Evolutionary conservation across 345 rosid species (phyloP).

Genomic region (Reutealis trisperma): DNA sequence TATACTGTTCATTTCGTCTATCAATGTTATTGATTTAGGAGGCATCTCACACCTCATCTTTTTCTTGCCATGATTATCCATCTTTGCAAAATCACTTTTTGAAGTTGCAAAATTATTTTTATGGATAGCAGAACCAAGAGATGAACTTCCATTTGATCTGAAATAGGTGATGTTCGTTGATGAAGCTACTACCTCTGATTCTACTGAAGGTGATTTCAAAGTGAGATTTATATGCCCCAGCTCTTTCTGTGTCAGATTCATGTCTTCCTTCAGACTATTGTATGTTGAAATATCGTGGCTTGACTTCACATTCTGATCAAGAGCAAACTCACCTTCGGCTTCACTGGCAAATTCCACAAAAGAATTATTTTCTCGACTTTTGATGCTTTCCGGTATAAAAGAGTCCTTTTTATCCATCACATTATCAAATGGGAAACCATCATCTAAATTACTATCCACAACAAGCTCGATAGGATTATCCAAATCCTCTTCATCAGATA

Average conservation of each 20-base stretch:
- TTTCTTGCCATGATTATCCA: slow-evolving; percentile 40
- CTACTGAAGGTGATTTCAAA: slow-evolving; percentile 14
- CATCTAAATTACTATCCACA: slow-evolving; percentile 23
- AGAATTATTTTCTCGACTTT: slow-evolving; percentile 34
- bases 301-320: slow-evolving; percentile 31
- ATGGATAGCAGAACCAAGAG: slow-evolving; percentile 18
- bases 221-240: slow-evolving; percentile 7
- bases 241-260: slow-evolving; percentile 8
- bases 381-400: slow-evolving; percentile 5
- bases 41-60: slow-evolving; percentile 67
- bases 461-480: slow-evolving; percentile 28
- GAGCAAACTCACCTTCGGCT: slow-evolving; percentile 18
- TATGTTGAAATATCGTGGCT: slow-evolving; percentile 17
- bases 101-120: slow-evolving; percentile 18
- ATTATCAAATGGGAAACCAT: slow-evolving; percentile 20
- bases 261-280: slow-evolving; percentile 5
- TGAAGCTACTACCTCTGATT: slow-evolving; percentile 18
- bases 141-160: slow-evolving; percentile 35
- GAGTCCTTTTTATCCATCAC: slow-evolving; percentile 3
- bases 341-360: slow-evolving; percentile 29
- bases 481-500: slow-evolving; percentile 11
- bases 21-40: slow-evolving; percentile 67
- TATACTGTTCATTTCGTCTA: slow-evolving; percentile 64
- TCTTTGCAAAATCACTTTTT: slow-evolving; percentile 29
- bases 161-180: slow-evolving; percentile 9